Conservation (phyloP, 257 asterid species). For the Fraxinus quadrangulata region DNA sequence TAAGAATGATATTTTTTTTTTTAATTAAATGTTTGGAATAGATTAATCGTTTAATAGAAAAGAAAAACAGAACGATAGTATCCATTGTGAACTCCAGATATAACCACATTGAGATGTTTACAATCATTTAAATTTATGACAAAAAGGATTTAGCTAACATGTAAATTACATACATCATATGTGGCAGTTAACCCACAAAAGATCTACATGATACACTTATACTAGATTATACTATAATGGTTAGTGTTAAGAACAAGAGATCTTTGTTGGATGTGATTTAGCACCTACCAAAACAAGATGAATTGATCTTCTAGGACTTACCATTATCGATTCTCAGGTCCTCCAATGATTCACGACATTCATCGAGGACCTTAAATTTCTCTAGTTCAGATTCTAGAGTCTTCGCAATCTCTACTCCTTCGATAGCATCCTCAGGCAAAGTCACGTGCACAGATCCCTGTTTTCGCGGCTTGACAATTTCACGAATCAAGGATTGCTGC, state of each 20-base stretch:
- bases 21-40: conserved; percentile 4
- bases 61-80: neutral
- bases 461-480: conserved; percentile 37
- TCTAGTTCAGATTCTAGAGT: conserved; percentile 61
- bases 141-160: conserved; percentile 1
- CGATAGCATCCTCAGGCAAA: conserved; percentile 55
- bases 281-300: conserved; percentile 27
- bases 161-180: conserved; percentile 19
- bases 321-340: conserved; percentile 41
- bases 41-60: conserved; percentile 15
- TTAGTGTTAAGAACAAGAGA: conserved; percentile 22
- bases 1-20: no score
- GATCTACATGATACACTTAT: conserved; percentile 21
- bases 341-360: conserved; percentile 33
- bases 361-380: conserved; percentile 43
- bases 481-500: conserved; percentile 42
- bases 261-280: conserved; percentile 14
- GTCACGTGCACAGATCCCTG: conserved; percentile 78
- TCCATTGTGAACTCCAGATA: neutral
- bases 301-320: conserved; percentile 28
- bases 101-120: neutral
- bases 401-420: conserved; percentile 58
- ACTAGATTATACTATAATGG: conserved; percentile 20
- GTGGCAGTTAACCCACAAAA: conserved; percentile 8
- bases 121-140: neutral